phyloP scores from a whole-genome alignment of 2,329 filamentous ascomycete genomes.

The Akanthomyces uredinophilus region DNA sequence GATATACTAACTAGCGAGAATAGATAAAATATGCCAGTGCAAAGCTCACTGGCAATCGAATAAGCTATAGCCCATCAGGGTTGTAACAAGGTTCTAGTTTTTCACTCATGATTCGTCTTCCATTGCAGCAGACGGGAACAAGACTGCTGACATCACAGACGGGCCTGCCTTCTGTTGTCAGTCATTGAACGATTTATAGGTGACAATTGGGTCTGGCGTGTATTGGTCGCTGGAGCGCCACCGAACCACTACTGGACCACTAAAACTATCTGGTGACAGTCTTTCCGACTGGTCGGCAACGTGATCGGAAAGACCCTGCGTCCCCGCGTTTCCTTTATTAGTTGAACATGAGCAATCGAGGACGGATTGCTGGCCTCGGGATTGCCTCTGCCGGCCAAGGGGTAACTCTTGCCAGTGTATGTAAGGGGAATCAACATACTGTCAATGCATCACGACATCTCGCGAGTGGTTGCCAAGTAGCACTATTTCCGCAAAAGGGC shows the following conservation, averaged over 20 bases:
- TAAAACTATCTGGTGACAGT: neutral
- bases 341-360: neutral
- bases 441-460: constrained; percentile 1
- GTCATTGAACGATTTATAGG: neutral
- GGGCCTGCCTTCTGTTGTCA: neutral
- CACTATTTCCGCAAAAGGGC: neutral
- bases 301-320: constrained; percentile 13
- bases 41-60: neutral
- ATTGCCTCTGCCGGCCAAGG: neutral
- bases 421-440: neutral
- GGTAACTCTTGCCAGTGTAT: neutral
- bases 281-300: constrained; percentile 7
- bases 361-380: neutral
- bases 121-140: neutral
- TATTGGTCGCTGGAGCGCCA: neutral
- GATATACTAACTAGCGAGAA: too few relatives aligned
- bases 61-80: neutral
- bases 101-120: neutral
- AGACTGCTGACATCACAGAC: neutral
- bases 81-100: neutral
- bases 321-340: constrained; percentile 9
- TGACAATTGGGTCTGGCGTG: neutral
- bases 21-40: neutral
- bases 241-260: neutral
- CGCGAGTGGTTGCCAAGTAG: neutral